Evolutionary conservation across 768 basidiomycete species (phyloP), one percentile per base, ranked within the genome.

Genomic region (Naganishia vishniacii): DNA sequence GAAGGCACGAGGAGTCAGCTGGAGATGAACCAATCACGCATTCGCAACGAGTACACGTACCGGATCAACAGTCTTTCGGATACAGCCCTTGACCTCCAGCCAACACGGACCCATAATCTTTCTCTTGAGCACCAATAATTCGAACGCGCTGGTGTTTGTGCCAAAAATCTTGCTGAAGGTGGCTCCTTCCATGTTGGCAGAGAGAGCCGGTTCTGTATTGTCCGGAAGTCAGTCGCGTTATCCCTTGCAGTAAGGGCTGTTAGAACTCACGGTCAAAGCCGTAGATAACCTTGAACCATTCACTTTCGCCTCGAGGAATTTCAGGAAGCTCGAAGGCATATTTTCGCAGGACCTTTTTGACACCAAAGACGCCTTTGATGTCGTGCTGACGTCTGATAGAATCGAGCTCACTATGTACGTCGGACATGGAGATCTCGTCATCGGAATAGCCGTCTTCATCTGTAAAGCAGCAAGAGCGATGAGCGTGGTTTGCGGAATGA

Each of bases 51-150:
- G 32, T 29, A 31, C 23, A 77, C 87, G 59, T 75, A 95, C 92
- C 1, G 88, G 88, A 77, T 89, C 87, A 69, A 85, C 79, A 51
- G 88, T 88, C 18, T 93, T 79, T 25, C 81, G 78, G 1, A 59
- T 23, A 88, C 86, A 48, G 86, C 83, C 78, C 87, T 67, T 87
- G 67, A 99, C 83, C 62, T 86, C 82, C 47, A 99, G 80, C 95
- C 95, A 99, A 74, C 95, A 98, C 0, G 95, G 93, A 0, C 95
- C 95, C 92, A 97, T 97, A 63, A 98, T 95, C 79, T 93, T 95
- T 32, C 92, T 85, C 77, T 98, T 98, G 48, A 98, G 70, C 1
- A 92, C 93, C 20, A 99, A 83, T 11, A 91, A 80, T 75, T 98
- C 95, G 70, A 99, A 99, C 0, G 94, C 88, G 59, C 80, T 89